Evolutionary conservation across 2,329 filamentous ascomycete genomes (phyloP).

Genomic region (Claviceps capensis): DNA sequence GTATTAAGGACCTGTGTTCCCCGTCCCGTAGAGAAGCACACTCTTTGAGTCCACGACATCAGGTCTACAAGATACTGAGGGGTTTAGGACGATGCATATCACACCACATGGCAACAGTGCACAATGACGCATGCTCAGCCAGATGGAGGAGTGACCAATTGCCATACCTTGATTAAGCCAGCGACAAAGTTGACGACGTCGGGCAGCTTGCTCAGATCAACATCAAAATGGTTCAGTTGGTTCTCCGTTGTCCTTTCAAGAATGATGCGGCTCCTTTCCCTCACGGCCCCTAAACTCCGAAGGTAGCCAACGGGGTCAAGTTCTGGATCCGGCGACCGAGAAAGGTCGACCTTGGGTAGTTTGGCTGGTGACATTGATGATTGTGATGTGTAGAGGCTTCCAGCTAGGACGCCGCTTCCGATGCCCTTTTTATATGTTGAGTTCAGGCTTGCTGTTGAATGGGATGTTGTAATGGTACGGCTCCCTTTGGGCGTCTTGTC

Average conservation of each 20-base stretch:
- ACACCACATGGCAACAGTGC: not conserved
- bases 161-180: slow-evolving; percentile 79
- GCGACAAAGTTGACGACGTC: slow-evolving; percentile 79
- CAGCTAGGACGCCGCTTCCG: slow-evolving; percentile 32
- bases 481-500: slow-evolving; percentile 34
- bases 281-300: slow-evolving; percentile 74
- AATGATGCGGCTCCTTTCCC: slow-evolving; percentile 63
- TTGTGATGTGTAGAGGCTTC: slow-evolving; percentile 26
- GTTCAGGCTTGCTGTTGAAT: slow-evolving; percentile 37
- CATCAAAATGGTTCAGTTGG: slow-evolving; percentile 71
- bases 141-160: not conserved
- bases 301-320: slow-evolving; percentile 84
- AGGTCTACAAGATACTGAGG: not conserved
- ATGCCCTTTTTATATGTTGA: slow-evolving; percentile 28
- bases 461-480: slow-evolving; percentile 27
- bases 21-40: not conserved
- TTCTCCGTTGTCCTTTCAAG: slow-evolving; percentile 66
- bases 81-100: not conserved
- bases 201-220: slow-evolving; percentile 71
- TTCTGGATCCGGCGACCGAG: slow-evolving; percentile 73
- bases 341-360: slow-evolving; percentile 66
- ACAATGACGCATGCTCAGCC: not conserved
- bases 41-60: not conserved
- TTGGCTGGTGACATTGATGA: slow-evolving; percentile 37
- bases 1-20: not conserved